These are phyloP conservation scores for Knoxia roxburghii DNA, from an alignment of 257 asterid species.

Conservation along the genomic window DNA sequence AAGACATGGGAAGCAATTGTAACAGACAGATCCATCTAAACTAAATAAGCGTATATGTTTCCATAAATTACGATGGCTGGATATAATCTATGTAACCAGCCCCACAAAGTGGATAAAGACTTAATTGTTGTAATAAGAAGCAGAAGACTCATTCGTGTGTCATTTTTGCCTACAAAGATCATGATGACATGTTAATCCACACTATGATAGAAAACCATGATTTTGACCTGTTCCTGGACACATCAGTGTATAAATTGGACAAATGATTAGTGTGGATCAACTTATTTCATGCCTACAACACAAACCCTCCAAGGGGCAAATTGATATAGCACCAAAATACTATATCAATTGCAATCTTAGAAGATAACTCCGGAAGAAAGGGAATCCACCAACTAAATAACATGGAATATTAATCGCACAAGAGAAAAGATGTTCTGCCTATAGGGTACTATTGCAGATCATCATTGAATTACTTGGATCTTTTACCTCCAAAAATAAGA, in stretches of 20 bases:
- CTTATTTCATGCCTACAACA: neutral
- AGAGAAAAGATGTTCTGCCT: neutral
- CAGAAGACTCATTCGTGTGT: neutral
- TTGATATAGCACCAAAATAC: neutral
- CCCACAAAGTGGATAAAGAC: too few relatives aligned
- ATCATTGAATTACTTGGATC: neutral
- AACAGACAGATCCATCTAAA: too few relatives aligned
- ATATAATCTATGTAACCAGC: too few relatives aligned
- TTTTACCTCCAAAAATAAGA: slow-evolving; percentile 84
- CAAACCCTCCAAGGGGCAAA: neutral
- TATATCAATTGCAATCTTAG: neutral
- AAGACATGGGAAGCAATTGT: too few relatives aligned
- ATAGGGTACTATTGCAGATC: neutral
- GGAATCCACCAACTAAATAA: neutral
- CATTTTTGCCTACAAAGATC: neutral
- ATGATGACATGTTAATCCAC: neutral
- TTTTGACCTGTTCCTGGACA: neutral
- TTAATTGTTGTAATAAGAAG: too few relatives aligned
- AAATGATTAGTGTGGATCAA: neutral
- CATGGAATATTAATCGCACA: neutral
- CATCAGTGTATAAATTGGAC: neutral
- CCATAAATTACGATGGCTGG: too few relatives aligned
- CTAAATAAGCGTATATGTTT: too few relatives aligned
- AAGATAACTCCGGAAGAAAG: neutral
- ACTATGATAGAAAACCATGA: neutral